Conservation (phyloP, 2,329 filamentous ascomycete species). For the Colletotrichum orbiculare region DNA sequence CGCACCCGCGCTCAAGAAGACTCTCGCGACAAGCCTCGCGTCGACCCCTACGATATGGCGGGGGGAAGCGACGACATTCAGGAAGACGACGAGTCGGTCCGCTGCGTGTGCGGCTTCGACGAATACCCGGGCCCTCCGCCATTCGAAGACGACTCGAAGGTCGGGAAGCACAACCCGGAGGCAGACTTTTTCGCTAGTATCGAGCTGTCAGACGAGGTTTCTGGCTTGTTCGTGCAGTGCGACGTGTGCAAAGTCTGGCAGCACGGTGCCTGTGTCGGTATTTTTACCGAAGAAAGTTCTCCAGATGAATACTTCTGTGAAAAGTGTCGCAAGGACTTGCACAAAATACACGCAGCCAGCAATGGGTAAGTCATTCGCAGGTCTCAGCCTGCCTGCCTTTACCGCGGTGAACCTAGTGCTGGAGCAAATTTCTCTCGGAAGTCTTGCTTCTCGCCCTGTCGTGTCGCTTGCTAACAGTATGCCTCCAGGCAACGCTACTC, state of each 20-base stretch:
- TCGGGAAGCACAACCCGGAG: constrained; percentile 67
- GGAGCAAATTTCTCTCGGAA: neutral
- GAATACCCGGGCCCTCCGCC: constrained; percentile 90
- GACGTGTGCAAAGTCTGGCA: constrained; percentile 99
- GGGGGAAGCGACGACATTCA: constrained; percentile 78
- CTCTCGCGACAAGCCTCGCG: constrained; percentile 61
- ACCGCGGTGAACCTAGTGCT: neutral
- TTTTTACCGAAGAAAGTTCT: constrained; percentile 91
- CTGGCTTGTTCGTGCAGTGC: constrained; percentile 97
- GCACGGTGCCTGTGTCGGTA: constrained; percentile 96
- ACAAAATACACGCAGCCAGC: constrained; percentile 81
- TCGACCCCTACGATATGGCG: constrained; percentile 61
- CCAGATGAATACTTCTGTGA: constrained; percentile 99
- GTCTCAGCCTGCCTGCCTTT: too few relatives aligned
- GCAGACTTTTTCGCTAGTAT: constrained; percentile 68
- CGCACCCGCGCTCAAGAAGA: constrained; percentile 80
- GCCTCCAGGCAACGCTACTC: constrained; percentile 70
- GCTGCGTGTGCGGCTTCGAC: constrained; percentile 93
- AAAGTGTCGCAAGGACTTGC: constrained; percentile 89
- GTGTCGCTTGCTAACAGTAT: constrained; percentile 19
- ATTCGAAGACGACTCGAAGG: constrained; percentile 65
- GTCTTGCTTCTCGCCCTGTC: neutral
- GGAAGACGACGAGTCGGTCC: constrained; percentile 92
- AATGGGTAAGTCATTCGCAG: constrained; percentile 78
- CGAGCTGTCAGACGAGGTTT: constrained; percentile 83